Evolutionary conservation across 202 grass and related monocot species (phyloP), one percentile per base, ranked within the genome.

Genomic region (Eragrostis tef): DNA sequence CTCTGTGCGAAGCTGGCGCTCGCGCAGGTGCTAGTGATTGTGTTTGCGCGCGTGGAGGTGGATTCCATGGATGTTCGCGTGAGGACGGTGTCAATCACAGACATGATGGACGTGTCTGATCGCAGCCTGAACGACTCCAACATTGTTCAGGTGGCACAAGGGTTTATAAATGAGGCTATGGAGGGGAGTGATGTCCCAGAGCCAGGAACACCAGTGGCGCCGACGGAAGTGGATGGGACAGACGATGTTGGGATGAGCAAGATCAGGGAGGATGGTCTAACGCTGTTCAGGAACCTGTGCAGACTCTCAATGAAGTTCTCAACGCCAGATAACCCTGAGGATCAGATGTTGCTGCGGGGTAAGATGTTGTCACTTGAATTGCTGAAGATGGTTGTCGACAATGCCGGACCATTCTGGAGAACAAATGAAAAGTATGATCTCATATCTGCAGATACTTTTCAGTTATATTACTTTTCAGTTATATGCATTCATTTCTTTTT

Each of bases 91-190:
- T 95, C 95, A 0, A 91, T 90, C 1, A 89, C 89, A 0, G 87
- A 98, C 80, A 98, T 98, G 95, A 91, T 98, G 92, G 95, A 95
- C 86, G 86, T 98, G 71, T 98, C 88, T 1, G 95, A 98, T 81
- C 91, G 87, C 70, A 98, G 91, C 87, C 77, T 98, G 60, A 98
- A 98, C 11, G 95, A 98, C 77, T 94, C 95, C 21, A 95, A 79
- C 78, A 75, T 98, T 6, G 93, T 92, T 15, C 93, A 95, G 74
- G 74, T 84, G 9, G 92, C 95, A 0, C 95, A 98, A 63, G 64
- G 59, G n/a, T 98, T 98, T 61, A 91, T 98, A 24, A 95, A 98
- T 15, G 92, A 98, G 70, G 88, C 83, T 0, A 98, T 98, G 92
- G 92, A 94, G 44, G 89, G 90, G 66, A 91, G 88, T 4, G 88